These are phyloP conservation scores for Dichomitus squalens DNA, from an alignment of 1,284 basidiomycete genomes.

Conservation along the genomic window DNA sequence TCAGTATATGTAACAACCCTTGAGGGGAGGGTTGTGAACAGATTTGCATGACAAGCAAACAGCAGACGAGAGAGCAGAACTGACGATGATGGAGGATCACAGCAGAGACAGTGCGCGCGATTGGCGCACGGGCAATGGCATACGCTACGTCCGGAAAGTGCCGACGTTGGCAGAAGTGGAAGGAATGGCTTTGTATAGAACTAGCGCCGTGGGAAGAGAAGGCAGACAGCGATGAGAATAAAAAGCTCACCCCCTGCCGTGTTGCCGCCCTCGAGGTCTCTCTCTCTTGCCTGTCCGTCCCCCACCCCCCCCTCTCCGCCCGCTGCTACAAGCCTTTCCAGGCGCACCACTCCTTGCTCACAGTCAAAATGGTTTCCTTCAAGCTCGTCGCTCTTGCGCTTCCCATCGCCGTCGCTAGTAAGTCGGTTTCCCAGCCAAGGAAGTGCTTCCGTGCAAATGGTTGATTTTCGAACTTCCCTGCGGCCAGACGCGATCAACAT, in stretches of 20 bases:
- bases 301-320: conserved; percentile 3
- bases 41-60: no score
- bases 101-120: no score
- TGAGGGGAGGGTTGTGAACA: no score
- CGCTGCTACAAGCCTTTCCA: conserved; percentile 23
- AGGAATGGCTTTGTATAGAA: not conserved
- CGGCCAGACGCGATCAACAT: conserved; percentile 35
- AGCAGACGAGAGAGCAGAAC: no score
- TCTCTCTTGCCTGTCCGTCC: conserved; percentile 11
- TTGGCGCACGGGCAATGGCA: not conserved
- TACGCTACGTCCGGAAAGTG: not conserved
- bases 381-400: conserved; percentile 35
- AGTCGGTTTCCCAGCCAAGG: not conserved
- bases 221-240: conserved; percentile 1
- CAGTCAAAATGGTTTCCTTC: conserved; percentile 25
- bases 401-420: conserved; percentile 36
- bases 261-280: conserved; percentile 16
- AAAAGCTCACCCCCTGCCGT: conserved; percentile 15
- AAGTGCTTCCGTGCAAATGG: not conserved
- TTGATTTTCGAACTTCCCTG: not conserved
- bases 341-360: conserved; percentile 16
- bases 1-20: no score
- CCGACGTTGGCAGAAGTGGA: not conserved
- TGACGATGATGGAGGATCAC: no score
- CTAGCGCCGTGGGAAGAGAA: conserved; percentile 14